Base-by-base conservation (phyloP, 495 filamentous ascomycete species). In the Aspergillus mulundensis region DNA sequence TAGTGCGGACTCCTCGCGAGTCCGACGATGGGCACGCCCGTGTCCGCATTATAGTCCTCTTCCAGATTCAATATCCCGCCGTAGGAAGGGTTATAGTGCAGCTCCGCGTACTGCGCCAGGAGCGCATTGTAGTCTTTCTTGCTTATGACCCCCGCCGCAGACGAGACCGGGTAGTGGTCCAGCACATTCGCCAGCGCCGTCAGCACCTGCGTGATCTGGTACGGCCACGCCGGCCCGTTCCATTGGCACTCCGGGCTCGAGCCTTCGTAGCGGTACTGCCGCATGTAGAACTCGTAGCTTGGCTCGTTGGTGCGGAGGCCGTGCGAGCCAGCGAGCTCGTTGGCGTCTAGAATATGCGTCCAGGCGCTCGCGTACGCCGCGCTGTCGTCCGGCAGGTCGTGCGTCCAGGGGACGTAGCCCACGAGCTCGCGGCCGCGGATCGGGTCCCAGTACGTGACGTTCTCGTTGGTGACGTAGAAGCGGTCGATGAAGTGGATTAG, bases 401-500 rank as follows among this genome's bases (percentile, higher is more conserved):
- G 61, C 7, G 66, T 60, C 67, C 67, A 70, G 18, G 67, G 65
- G 1, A 70, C 61, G 32, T 63, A 67, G 28, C 67, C 67, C 10
- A 70, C 65, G 0, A 70, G 52, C 43, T 70, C 67, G 12, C 67
- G 63, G 11, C 65, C 65, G 5, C 65, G 63, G 52, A 67, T 68
- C 41, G 62, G 61, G 40, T 67, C 59, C 65, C 67, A 67, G 65
- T 70, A 70, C 1, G 50, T 62, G 44, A 65, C 62, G 41, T 62
- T 34, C 38, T 60, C 51, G 43, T 65, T 70, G 56, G 60, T 55
- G n/a, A 60, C 65, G 23, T 66, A 48, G 56, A 61, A 66, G 14
- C 65, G 57, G 49, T 70, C 65, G 50, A 70, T 66, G 32, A 70
- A 70, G 56, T 70, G 67, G 34, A 62, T 45, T n/a, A 66, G 63